Evolutionary conservation across 2,329 filamentous ascomycete genomes (phyloP).

Genomic region (Ascomycota sp.): DNA sequence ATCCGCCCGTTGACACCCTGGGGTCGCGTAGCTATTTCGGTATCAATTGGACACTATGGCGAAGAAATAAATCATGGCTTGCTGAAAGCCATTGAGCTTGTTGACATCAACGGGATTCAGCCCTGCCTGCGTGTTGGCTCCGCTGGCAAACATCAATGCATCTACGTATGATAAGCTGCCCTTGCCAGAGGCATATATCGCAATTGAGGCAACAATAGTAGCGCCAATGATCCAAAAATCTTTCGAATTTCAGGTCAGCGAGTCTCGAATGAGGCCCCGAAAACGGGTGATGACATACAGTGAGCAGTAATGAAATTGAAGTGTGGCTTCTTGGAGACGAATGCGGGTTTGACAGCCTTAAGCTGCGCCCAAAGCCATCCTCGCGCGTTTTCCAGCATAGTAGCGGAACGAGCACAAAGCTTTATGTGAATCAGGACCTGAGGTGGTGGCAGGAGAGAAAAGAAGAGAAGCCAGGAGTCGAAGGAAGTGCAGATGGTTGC

Average conservation of each 20-base stretch:
- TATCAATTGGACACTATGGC: conserved; percentile 48
- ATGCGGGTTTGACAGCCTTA: conserved; percentile 31
- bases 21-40: conserved; percentile 24
- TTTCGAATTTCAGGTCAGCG: conserved; percentile 13
- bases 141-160: conserved; percentile 71
- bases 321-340: conserved; percentile 39
- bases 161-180: conserved; percentile 59
- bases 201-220: conserved; percentile 52
- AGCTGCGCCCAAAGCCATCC: conserved; percentile 20
- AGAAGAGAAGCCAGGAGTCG: background rate
- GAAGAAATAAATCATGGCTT: conserved; percentile 51
- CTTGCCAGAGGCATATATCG: conserved; percentile 43
- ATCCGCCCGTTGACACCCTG: conserved; percentile 42
- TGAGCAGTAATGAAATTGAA: conserved; percentile 71
- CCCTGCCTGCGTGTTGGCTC: conserved; percentile 77
- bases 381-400: conserved; percentile 14
- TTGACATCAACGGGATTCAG: conserved; percentile 65
- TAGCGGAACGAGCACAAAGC: background rate
- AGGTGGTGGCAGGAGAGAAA: conserved; percentile 1
- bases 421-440: background rate
- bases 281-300: conserved; percentile 30
- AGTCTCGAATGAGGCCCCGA: background rate
- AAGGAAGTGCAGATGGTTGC: background rate
- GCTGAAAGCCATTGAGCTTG: conserved; percentile 47
- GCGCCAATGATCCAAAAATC: conserved; percentile 66